Evolutionary conservation across 2,329 filamentous ascomycete genomes (phyloP), one percentile per base, ranked within the genome.

Genomic region (Tolypocladium tropicale): DNA sequence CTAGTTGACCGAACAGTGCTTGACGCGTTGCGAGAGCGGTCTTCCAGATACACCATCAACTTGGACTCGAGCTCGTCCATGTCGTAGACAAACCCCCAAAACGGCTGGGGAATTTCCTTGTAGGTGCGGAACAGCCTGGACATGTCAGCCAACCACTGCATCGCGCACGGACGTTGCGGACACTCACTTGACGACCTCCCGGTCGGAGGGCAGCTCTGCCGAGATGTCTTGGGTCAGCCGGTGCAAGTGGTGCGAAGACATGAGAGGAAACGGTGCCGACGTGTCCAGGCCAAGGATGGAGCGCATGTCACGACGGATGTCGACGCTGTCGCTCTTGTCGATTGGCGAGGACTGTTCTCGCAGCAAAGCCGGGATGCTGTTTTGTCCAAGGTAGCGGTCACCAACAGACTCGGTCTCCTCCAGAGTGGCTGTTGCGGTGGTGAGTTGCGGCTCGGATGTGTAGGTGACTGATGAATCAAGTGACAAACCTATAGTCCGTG

Each of bases 61-160:
- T 79, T 81, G 5, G 81, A 79, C 62, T 86, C 83, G 32, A 86
- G 77, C 54, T 85, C 83, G 56, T 85, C 81, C 55, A 86, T 82
- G 61, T 86, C 83, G 56, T 85, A 78, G 21, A 86, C 80, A 53
- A 86, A 83, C 1, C 83, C 83, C 83, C 83, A 86, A 61, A 86
- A 86, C 1, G 82, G 82, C 52, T 86, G 83, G 2, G 83, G 80
- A 28, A 84, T 83, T 64, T 86, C 82, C 66, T 85, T 85, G 70
- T 86, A 86, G 2, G 82, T 81, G 49, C 81, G 78, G 64, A 86
- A 86, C 7, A 85, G 72, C 63, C 83, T 85, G 56, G 10, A 36
- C 51, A 21, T 30, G 55, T 58, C 41, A 54, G 60, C 59, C 6
- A 11, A n/a, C n/a, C 34, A 63, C 48, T 33, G 53, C 21, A 32